Percentiles rank a stretch among this genome's conserved stretches.
These are phyloP conservation scores for Paspalum notatum DNA, from an alignment of 176 grass and related monocot genomes.

Conservation along the genomic window DNA sequence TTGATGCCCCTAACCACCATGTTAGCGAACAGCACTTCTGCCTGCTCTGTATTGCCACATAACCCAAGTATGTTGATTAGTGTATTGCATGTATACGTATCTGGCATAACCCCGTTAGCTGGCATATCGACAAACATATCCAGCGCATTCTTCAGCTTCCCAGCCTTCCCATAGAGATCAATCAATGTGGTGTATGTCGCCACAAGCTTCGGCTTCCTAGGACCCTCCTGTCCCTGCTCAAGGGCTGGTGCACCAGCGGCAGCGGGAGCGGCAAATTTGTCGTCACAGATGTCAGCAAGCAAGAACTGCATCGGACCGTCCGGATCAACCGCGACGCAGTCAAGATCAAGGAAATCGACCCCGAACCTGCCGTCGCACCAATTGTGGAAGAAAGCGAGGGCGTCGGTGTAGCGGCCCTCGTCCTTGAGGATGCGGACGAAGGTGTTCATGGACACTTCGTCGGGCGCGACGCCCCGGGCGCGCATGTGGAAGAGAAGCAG, in stretches of 20 bases:
- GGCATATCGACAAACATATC: constrained; percentile 60
- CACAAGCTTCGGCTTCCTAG: constrained; percentile 52
- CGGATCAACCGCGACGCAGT: constrained; percentile 37
- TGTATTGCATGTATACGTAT: constrained; percentile 65
- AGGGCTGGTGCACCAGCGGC: background rate
- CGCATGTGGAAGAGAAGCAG: constrained; percentile 69
- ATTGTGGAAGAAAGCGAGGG: constrained; percentile 46
- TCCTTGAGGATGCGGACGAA: constrained; percentile 72
- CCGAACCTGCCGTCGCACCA: constrained; percentile 67
- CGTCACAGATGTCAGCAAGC: constrained; percentile 45
- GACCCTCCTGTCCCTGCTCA: constrained; percentile 18
- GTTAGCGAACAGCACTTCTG: constrained; percentile 53
- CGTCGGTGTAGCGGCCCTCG: constrained; percentile 45
- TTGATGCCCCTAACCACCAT: constrained; percentile 52
- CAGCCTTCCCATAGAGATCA: constrained; percentile 70
- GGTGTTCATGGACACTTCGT: constrained; percentile 75
- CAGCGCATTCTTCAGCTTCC: constrained; percentile 56
- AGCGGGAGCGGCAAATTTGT: constrained; percentile 15
- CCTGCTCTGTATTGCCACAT: constrained; percentile 40
- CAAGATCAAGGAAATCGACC: constrained; percentile 56
- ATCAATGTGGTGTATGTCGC: constrained; percentile 68
- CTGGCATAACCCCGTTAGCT: constrained; percentile 44
- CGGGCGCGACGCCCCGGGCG: constrained; percentile 46
- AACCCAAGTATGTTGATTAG: constrained; percentile 60
- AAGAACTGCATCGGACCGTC: constrained; percentile 53